Base-by-base conservation (phyloP, 2,329 filamentous ascomycete species). In the Tolypocladium tropicale region DNA sequence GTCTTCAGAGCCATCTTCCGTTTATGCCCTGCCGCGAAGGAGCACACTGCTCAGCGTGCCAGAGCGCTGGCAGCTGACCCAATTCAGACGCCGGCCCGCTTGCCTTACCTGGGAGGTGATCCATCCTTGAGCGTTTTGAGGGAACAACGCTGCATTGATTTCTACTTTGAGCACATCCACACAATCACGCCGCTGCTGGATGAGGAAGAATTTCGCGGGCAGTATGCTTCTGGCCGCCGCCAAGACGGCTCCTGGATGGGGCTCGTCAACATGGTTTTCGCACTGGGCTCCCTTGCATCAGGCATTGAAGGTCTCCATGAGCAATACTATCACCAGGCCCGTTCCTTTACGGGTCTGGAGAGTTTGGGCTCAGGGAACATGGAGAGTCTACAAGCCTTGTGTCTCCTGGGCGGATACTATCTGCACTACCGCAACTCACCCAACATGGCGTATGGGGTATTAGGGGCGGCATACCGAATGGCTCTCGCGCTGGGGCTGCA, bases 371-470 rank as follows among this genome's bases (percentile, higher is more conserved):
- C 66, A 0, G 81, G 83, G 62, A 84, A 85, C 49, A 83, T 90
- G n/a, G 86, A 90, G 67, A 86, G 82, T 0, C 77, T 90, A 3
- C 87, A 91, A 65, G 84, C 87, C 1, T 70, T 90, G 18, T 82
- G 83, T 3, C 76, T 91, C 30, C 83, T 90, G 63, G 86, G 86
- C 43, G 88, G 88, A 32, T 88, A 84, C 71, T 91, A 91, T 66
- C 80, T 90, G 56, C 88, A 90, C 68, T 90, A 90, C 64, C 82
- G 88, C 63, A 89, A 89, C 70, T 79, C 86, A 23, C 87, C 87
- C 2, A 90, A 90, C 65, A 86, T 90, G 75, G 88, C 86, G 18
- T 88, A 89, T 65, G 83, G 85, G 28, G 76, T 90, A 11, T 80
- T 88, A 64, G 87, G 87, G 21, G 86, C 85, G 3, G 83, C 85